Conservation (phyloP, 1,284 basidiomycete genomes). For the Fomitopsis palustris region DNA sequence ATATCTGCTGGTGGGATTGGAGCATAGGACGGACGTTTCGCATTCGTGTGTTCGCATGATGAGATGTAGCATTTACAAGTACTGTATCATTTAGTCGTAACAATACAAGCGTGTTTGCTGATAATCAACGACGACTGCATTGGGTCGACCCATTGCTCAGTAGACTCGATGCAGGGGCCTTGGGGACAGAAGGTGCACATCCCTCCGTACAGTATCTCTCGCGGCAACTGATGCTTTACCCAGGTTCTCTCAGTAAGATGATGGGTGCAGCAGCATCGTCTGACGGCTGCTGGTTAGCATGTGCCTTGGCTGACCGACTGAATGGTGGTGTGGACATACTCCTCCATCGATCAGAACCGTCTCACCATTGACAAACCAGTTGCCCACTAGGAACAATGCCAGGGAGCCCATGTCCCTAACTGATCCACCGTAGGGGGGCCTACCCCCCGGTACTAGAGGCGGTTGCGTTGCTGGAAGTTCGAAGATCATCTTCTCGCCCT, state of each 20-base stretch:
- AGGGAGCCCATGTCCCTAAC: slow-evolving; percentile 43
- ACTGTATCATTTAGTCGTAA: slow-evolving; percentile 2
- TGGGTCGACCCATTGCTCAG: no score
- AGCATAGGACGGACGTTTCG: background rate
- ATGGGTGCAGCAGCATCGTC: slow-evolving; percentile 39
- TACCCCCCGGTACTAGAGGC: slow-evolving; percentile 7
- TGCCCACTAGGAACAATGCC: slow-evolving; percentile 43
- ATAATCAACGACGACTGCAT: background rate
- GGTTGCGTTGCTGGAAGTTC: slow-evolving; percentile 32
- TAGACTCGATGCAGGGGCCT: background rate
- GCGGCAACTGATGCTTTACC: background rate
- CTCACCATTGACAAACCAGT: slow-evolving; percentile 49
- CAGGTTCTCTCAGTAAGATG: slow-evolving; percentile 31
- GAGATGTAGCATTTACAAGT: slow-evolving; percentile 1
- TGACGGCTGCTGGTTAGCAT: slow-evolving; percentile 12
- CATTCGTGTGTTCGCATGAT: background rate
- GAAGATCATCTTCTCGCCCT: slow-evolving; percentile 23
- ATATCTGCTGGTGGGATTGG: background rate
- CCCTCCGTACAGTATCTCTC: no score
- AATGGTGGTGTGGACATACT: slow-evolving; percentile 28
- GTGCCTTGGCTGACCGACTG: background rate
- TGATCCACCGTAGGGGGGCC: slow-evolving; percentile 30
- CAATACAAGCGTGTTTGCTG: background rate
- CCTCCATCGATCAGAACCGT: slow-evolving; percentile 52
- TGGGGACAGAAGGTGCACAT: background rate